These are phyloP conservation scores for Jamesozyma spencerorum DNA, from an alignment of 805 yeast genomes.

Conservation along the genomic window DNA sequence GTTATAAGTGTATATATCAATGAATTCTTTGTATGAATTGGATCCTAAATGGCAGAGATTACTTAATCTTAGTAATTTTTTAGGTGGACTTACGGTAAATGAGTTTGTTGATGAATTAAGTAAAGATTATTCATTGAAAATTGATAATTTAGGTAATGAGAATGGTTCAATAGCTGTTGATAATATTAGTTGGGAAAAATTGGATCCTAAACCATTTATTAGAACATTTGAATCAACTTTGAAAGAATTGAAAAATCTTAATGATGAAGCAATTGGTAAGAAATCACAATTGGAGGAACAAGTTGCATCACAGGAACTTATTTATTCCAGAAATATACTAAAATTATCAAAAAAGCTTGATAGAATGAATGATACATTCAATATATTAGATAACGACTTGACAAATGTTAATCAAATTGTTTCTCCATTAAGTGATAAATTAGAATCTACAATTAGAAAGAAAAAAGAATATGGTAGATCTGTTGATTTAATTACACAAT, in stretches of 20 bases:
- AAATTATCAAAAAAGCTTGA: conserved; percentile 24
- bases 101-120: conserved; percentile 76
- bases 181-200: conserved; percentile 16
- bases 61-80: conserved; percentile 51
- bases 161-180: not conserved
- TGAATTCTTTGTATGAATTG: conserved; percentile 45
- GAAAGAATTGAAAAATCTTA: conserved; percentile 55
- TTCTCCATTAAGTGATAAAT: conserved; percentile 59
- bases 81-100: conserved; percentile 61
- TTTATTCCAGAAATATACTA: conserved; percentile 60
- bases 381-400: conserved; percentile 22
- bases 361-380: conserved; percentile 17
- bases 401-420: conserved; percentile 49
- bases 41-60: conserved; percentile 54
- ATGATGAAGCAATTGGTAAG: conserved; percentile 43
- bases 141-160: not conserved
- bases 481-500: conserved; percentile 64
- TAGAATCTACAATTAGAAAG: conserved; percentile 58
- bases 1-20: no score
- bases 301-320: conserved; percentile 51
- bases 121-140: conserved; percentile 42
- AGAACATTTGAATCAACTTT: conserved; percentile 85
- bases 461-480: conserved; percentile 67
- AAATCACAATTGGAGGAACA: conserved; percentile 46
- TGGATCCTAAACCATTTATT: conserved; percentile 92